Conservation (phyloP, 2,329 filamentous ascomycete species). For the Apiospora pterosperma region DNA sequence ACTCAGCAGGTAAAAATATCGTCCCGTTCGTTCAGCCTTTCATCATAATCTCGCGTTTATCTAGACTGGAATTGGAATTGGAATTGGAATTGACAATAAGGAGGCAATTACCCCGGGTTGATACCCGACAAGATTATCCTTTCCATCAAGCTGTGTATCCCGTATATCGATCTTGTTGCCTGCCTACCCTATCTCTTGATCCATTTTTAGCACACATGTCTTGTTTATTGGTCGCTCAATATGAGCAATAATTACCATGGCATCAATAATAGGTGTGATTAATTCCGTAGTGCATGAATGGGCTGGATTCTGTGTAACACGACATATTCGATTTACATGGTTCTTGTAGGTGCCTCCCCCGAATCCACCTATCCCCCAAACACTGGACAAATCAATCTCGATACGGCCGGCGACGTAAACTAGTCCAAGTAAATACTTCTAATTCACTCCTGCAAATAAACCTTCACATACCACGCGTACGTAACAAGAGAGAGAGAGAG, state of each 20-base stretch:
- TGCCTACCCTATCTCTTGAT: background rate
- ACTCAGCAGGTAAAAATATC: background rate
- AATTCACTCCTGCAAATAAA: too few species aligned
- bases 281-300: background rate
- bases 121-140: background rate
- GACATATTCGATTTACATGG: background rate
- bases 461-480: background rate
- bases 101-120: background rate
- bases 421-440: too few species aligned
- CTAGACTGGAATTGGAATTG: too few species aligned
- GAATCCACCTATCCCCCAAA: background rate
- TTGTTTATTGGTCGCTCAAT: background rate
- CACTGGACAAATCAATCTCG: background rate
- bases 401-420: background rate
- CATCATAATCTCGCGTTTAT: background rate
- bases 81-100: too few species aligned
- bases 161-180: background rate
- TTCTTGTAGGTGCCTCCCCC: background rate
- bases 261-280: constrained; percentile 2
- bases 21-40: background rate
- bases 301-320: background rate
- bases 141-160: background rate
- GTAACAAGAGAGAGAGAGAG: background rate
- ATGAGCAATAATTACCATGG: background rate
- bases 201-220: background rate